These are phyloP conservation scores for Fonsecaea erecta DNA, from an alignment of 2,329 filamentous ascomycete genomes.

Conservation along the genomic window DNA sequence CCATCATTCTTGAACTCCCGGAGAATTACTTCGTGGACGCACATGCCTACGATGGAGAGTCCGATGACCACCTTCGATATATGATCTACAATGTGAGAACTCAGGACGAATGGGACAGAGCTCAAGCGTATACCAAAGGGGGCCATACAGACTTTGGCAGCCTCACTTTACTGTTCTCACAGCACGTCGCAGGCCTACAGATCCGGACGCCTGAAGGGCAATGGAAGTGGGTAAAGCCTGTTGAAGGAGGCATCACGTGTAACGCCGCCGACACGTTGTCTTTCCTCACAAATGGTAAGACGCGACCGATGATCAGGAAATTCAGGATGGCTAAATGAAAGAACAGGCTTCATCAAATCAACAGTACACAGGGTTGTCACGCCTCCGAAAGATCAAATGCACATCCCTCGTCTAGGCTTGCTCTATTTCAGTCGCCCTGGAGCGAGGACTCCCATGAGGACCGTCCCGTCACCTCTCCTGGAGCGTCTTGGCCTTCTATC, in stretches of 20 bases:
- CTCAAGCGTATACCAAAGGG: constrained; percentile 51
- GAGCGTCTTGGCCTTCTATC: constrained; percentile 47
- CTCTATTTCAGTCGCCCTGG: constrained; percentile 61
- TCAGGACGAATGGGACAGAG: constrained; percentile 52
- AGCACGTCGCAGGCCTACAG: constrained; percentile 58
- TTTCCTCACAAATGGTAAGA: constrained; percentile 46
- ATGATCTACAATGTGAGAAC: constrained; percentile 61
- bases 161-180: constrained; percentile 62
- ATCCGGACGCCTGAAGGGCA: constrained; percentile 53
- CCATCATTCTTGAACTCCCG: constrained; percentile 56
- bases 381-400: constrained; percentile 54
- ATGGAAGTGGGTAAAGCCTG: constrained; percentile 60
- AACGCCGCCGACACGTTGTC: constrained; percentile 57
- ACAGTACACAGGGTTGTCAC: constrained; percentile 57
- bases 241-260: constrained; percentile 57
- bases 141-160: constrained; percentile 64
- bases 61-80: constrained; percentile 64
- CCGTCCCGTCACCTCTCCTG: constrained; percentile 46
- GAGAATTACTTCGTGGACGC: constrained; percentile 61
- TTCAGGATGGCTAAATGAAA: neutral
- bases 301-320: neutral
- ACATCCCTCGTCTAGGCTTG: constrained; percentile 55
- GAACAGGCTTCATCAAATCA: constrained; percentile 40
- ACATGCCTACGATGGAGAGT: constrained; percentile 61
- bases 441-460: constrained; percentile 51